phyloP scores from a whole-genome alignment of 176 grass and related monocot genomes.

The Cenchrus fungigraminus region DNA sequence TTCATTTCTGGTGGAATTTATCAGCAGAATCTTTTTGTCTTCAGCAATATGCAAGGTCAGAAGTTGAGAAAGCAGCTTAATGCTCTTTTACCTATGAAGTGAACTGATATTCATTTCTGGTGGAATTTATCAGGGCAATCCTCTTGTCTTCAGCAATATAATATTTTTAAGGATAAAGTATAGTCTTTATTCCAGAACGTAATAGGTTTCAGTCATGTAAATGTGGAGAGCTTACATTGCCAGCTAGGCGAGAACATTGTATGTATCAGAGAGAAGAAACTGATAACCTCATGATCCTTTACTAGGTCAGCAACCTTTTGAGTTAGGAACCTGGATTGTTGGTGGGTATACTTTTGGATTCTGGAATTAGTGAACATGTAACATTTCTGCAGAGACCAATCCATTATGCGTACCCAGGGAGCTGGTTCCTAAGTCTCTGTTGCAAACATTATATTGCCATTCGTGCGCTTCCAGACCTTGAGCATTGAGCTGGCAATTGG shows the following conservation, averaged over 20 bases:
- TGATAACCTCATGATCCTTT: not conserved
- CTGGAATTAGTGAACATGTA: not conserved
- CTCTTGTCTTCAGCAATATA: not conserved
- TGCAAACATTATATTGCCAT: not conserved
- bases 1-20: conserved; percentile 26
- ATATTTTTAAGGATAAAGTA: not conserved
- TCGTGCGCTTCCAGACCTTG: not conserved
- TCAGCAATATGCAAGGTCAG: conserved; percentile 28
- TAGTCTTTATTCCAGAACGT: not conserved
- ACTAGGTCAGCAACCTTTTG: not conserved
- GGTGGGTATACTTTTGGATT: not conserved
- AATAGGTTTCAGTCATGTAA: conserved; percentile 1
- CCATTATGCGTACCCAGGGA: not conserved
- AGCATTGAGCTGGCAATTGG: not conserved
- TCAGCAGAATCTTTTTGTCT: not conserved
- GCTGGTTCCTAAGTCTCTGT: not conserved
- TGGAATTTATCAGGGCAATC: conserved; percentile 11
- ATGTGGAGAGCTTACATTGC: not conserved
- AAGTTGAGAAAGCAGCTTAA: conserved; percentile 52
- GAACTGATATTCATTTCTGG: not conserved
- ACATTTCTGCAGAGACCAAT: not conserved
- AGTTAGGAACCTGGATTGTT: conserved; percentile 6
- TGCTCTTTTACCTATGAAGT: not conserved
- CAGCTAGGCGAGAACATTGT: not conserved
- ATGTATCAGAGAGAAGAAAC: conserved; percentile 1